phyloP scores from a whole-genome alignment of 2,329 filamentous ascomycete genomes.

The Botryotinia calthae region DNA sequence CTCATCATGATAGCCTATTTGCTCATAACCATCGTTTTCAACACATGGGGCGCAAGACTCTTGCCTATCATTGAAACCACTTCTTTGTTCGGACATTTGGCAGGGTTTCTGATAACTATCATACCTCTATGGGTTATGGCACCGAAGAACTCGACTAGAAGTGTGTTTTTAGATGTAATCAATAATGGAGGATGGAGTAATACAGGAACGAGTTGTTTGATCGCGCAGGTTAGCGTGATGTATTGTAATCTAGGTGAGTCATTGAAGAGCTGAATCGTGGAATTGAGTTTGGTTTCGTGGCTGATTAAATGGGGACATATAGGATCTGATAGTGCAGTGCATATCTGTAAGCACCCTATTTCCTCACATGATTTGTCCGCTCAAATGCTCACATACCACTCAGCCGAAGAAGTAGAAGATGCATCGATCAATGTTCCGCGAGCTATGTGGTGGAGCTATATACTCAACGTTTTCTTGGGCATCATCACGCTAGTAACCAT shows the following conservation, averaged over 20 bases:
- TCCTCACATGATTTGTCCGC: neutral
- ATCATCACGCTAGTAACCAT: slow-evolving; percentile 42
- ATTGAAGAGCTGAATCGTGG: neutral
- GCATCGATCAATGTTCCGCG: slow-evolving; percentile 47
- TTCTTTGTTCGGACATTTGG: slow-evolving; percentile 46
- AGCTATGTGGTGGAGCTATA: slow-evolving; percentile 47
- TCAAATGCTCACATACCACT: neutral
- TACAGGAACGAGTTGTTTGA: slow-evolving; percentile 39
- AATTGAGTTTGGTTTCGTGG: neutral
- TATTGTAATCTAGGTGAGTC: slow-evolving; percentile 37
- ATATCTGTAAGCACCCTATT: slow-evolving; percentile 38
- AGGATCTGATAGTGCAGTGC: slow-evolving; percentile 34
- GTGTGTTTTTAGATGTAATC: slow-evolving; percentile 38
- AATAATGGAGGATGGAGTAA: slow-evolving; percentile 40
- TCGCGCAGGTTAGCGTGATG: slow-evolving; percentile 39
- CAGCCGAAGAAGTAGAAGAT: slow-evolving; percentile 49
- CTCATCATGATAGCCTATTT: slow-evolving; percentile 45
- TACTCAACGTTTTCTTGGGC: slow-evolving; percentile 48
- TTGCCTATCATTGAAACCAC: slow-evolving; percentile 46
- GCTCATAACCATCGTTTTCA: slow-evolving; percentile 44
- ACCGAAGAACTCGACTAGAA: slow-evolving; percentile 31
- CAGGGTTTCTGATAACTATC: slow-evolving; percentile 46
- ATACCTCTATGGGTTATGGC: slow-evolving; percentile 40
- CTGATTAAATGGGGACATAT: neutral
- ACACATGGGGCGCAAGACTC: slow-evolving; percentile 43